Conservation (phyloP, 1,284 basidiomycete species). For the Ganoderma sp. region DNA sequence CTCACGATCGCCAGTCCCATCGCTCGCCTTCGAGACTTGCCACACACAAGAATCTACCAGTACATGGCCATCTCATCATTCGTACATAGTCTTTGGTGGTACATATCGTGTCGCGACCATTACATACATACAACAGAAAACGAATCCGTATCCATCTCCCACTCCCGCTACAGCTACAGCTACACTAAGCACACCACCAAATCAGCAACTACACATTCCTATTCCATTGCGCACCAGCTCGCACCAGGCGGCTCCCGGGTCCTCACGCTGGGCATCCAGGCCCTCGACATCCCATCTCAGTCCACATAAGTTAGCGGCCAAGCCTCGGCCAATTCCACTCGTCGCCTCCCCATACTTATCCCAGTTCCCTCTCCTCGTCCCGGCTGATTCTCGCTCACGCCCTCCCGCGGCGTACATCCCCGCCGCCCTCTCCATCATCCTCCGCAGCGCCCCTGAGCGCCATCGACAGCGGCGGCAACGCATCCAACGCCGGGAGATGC, state of each 20-base stretch:
- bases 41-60: not conserved
- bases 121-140: constrained; percentile 11
- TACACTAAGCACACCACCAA: constrained; percentile 10
- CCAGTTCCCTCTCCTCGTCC: not conserved
- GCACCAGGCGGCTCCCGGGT: constrained; percentile 2
- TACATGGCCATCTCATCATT: not conserved
- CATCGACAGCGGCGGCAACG: constrained; percentile 33
- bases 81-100: constrained; percentile 11
- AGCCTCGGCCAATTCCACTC: not conserved
- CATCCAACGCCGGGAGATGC: constrained; percentile 34
- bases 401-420: not conserved
- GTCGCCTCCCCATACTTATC: not conserved
- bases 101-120: not conserved
- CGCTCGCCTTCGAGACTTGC: not conserved
- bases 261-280: not conserved
- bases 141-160: not conserved
- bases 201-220: constrained; percentile 2
- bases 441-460: constrained; percentile 20
- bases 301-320: not conserved
- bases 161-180: constrained; percentile 11
- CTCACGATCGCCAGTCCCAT: no score
- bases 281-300: not conserved
- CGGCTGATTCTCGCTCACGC: not conserved
- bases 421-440: constrained; percentile 14
- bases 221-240: no score